Percentiles rank a stretch among this genome's conserved stretches.
Evolutionary conservation across 2,329 filamentous ascomycete genomes (phyloP).

Genomic region (Trichoderma atroviride): DNA sequence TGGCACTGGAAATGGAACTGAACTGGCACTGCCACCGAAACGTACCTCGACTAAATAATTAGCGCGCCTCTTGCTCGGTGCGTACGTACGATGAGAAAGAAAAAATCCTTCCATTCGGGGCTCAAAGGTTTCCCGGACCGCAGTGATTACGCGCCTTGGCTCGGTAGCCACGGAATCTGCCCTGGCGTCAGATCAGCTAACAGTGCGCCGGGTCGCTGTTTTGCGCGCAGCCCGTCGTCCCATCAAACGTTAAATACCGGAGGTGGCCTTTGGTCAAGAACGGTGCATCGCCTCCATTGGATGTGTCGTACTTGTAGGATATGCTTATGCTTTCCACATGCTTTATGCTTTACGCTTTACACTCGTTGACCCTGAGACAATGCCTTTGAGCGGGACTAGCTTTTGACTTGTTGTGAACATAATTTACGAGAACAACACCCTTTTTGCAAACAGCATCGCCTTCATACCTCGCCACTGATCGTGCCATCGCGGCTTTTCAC

Average conservation of each 20-base stretch:
- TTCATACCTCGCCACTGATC: background rate
- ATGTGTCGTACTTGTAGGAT: background rate
- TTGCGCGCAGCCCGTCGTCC: conserved; percentile 26
- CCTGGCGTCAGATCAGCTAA: conserved; percentile 14
- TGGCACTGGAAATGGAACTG: background rate
- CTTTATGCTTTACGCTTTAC: conserved; percentile 8
- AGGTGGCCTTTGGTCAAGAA: conserved; percentile 2
- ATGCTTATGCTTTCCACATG: background rate
- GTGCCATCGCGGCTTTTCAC: background rate
- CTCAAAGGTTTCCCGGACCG: conserved; percentile 10
- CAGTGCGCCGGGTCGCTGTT: conserved; percentile 12
- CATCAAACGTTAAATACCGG: conserved; percentile 26
- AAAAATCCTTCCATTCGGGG: conserved; percentile 18
- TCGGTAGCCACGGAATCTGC: conserved; percentile 18
- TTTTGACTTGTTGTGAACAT: background rate
- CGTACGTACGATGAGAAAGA: background rate
- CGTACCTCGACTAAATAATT: background rate
- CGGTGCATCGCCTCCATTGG: background rate
- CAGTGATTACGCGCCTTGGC: conserved; percentile 11
- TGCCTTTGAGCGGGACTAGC: conserved; percentile 4
- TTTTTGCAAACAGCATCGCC: background rate
- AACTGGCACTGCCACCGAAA: background rate
- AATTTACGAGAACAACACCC: background rate
- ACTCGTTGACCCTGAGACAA: conserved; percentile 13
- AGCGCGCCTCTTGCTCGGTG: background rate